These are phyloP conservation scores for Geotrichum australiense DNA, from an alignment of 1,139 yeast genomes.

Conservation along the genomic window DNA sequence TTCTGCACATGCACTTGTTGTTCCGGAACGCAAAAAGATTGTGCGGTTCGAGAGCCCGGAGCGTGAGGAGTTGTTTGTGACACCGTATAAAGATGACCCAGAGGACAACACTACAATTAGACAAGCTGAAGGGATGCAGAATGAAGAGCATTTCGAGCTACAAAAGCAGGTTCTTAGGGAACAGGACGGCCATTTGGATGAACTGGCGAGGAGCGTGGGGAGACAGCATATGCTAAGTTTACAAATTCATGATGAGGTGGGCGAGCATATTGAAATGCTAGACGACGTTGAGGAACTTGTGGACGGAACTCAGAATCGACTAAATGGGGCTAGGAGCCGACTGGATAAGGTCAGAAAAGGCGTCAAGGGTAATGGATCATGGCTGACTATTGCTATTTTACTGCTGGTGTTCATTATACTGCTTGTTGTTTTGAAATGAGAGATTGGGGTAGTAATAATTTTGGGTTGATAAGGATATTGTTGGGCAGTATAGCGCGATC, in stretches of 20 bases:
- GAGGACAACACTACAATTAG: constrained; percentile 19
- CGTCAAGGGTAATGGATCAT: constrained; percentile 63
- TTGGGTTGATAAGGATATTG: no score
- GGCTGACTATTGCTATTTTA: constrained; percentile 61
- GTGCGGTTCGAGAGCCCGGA: no score
- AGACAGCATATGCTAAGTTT: constrained; percentile 62
- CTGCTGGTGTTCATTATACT: constrained; percentile 52
- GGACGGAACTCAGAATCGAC: constrained; percentile 46
- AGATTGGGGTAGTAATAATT: no score
- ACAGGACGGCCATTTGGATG: constrained; percentile 59
- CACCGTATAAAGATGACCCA: constrained; percentile 44
- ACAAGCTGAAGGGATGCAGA: constrained; percentile 18
- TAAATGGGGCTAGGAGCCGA: constrained; percentile 50
- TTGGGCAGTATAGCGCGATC: no score
- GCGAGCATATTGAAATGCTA: constrained; percentile 59
- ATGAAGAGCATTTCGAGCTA: constrained; percentile 44
- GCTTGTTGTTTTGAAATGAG: constrained; percentile 51
- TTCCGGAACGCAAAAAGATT: no score
- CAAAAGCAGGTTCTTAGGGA: constrained; percentile 56
- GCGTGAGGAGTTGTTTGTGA: constrained; percentile 27
- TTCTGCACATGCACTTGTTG: no score
- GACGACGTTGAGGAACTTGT: constrained; percentile 66
- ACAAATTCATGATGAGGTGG: constrained; percentile 59
- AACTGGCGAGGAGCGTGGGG: constrained; percentile 52
- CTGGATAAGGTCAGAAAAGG: constrained; percentile 49